phyloP scores from a whole-genome alignment of 2,329 filamentous ascomycete species.

The Clarireedia homoeocarpa region DNA sequence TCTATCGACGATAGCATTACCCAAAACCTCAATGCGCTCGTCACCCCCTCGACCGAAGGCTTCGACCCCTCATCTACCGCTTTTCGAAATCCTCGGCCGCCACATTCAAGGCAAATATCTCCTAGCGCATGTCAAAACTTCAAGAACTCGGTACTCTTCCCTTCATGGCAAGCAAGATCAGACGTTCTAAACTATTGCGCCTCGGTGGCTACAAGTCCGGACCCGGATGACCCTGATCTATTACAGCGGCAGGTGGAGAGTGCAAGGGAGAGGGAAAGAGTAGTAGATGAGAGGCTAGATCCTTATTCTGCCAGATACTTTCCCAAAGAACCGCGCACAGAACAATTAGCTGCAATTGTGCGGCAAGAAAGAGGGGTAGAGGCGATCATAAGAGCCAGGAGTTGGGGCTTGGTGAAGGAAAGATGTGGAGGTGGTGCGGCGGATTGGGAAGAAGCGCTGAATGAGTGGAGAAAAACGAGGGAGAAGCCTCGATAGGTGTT shows the following conservation, averaged over 20 bases:
- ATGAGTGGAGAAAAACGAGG: conserved; percentile 45
- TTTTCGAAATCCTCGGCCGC: conserved; percentile 45
- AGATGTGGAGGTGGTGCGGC: conserved; percentile 56
- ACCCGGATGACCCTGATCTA: conserved; percentile 77
- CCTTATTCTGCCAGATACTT: conserved; percentile 85
- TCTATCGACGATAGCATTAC: conserved; percentile 89
- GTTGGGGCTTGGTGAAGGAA: conserved; percentile 71
- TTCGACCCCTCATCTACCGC: conserved; percentile 79
- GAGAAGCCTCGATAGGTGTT: conserved; percentile 7
- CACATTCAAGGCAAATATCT: conserved; percentile 47
- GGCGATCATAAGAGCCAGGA: conserved; percentile 69
- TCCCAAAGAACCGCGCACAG: conserved; percentile 69
- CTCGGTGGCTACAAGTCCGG: conserved; percentile 75
- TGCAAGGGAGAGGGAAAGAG: conserved; percentile 58
- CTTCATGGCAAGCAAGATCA: conserved; percentile 76
- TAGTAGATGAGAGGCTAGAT: conserved; percentile 83
- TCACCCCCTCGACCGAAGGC: conserved; percentile 61
- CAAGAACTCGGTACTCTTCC: conserved; percentile 72
- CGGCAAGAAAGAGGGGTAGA: conserved; percentile 72
- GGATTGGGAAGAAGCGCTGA: conserved; percentile 58
- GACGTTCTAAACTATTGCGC: conserved; percentile 87
- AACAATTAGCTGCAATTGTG: conserved; percentile 65
- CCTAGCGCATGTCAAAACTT: conserved; percentile 59
- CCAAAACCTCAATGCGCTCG: conserved; percentile 84
- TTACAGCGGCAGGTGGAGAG: conserved; percentile 63